Base-by-base conservation (phyloP, 441 rosid genomes). In the Populus hybrid region DNA sequence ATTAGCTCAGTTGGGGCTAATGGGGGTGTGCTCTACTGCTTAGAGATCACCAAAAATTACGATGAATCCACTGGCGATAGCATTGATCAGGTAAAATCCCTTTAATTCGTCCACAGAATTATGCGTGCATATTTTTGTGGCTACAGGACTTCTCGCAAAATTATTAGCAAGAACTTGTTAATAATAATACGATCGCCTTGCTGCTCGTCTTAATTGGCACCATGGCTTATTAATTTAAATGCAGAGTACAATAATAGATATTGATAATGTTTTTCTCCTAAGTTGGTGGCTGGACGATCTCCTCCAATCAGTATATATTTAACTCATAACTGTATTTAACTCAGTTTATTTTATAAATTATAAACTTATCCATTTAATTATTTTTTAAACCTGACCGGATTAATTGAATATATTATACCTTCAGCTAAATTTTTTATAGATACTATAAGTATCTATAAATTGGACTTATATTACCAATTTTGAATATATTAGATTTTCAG, bases 31-130 rank as follows among this genome's bases (percentile, higher is more conserved):
- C 87, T 95, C 26, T 95, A 95, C 79, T 95, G 99, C 82, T 82
- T 95, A 84, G 99, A 95, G 82, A 87, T 93, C 86, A 90, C 98
- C 82, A 95, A 89, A 82, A 93, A 95, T 80, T 95, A 92, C 74
- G 76, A 87, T 72, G 88, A 91, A 66, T 89, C 92, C 18, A 83
- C 78, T 24, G 81, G 84, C 2, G 90, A 87, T 28, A 80, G 86
- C 64, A 70, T 92, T 6, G 93, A 93, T 80, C 90, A 88, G 98
- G 99, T 93, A 81, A 12, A 53, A 61, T 74, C 56, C 73, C 18
- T 14, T 45, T 45, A 45, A 45, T 12, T 40, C 56, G 56, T 45
- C 56, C 20, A 45, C 18, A 45, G 20, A 45, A 45, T 26, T 26
- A 1, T 4, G 18, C 18, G 1, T 3, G 0, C 56, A 12, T 45